phyloP scores from a whole-genome alignment of 2,329 filamentous ascomycete genomes.

The Lasiodiplodia citricola region DNA sequence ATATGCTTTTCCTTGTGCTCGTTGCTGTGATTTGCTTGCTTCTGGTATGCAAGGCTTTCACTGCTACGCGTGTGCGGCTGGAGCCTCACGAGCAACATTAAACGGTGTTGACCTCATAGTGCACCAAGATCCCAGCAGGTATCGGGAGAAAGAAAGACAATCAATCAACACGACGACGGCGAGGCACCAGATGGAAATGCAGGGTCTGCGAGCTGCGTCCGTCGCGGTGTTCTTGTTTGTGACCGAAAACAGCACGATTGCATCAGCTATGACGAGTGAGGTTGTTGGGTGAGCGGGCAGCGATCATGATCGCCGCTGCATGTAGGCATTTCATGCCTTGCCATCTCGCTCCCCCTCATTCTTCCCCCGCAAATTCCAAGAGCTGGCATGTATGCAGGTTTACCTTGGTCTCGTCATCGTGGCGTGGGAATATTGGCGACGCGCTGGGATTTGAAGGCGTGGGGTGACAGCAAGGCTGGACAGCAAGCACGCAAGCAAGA shows the following conservation, averaged over 20 bases:
- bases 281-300: background rate
- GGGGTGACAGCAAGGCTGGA: background rate
- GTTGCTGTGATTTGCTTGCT: no score
- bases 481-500: background rate
- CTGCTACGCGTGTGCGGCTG: no score
- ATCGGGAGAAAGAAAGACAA: no score
- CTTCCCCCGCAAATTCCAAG: background rate
- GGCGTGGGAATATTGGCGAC: background rate
- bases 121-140: no score
- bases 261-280: conserved; percentile 1
- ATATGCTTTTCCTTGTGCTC: no score
- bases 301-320: background rate
- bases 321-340: background rate
- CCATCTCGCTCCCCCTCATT: background rate
- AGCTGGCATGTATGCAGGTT: background rate
- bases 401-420: background rate
- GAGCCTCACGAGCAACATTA: no score
- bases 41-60: no score
- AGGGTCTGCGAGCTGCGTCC: no score
- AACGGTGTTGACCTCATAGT: no score
- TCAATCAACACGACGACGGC: no score
- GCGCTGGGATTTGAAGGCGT: background rate
- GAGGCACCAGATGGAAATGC: no score
- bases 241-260: background rate
- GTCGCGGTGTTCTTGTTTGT: no score